phyloP scores from a whole-genome alignment of 1,284 basidiomycete genomes.

The Kwoniella shivajii region DNA sequence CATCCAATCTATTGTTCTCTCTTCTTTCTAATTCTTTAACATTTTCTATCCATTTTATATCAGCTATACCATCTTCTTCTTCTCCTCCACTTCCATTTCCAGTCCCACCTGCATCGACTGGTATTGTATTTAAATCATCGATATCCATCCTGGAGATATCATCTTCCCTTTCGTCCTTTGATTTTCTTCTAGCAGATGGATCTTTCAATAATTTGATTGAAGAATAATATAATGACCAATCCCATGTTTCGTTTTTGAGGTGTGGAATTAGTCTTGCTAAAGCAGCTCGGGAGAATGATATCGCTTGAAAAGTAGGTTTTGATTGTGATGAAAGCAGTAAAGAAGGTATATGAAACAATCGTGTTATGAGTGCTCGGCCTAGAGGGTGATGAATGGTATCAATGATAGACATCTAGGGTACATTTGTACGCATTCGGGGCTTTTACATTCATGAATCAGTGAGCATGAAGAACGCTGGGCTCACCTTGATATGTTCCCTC shows the following conservation, averaged over 20 bases:
- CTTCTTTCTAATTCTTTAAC: slow-evolving; percentile 27
- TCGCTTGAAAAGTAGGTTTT: slow-evolving; percentile 14
- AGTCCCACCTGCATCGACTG: not conserved
- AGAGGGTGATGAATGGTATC: not conserved
- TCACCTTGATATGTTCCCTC: slow-evolving; percentile 43
- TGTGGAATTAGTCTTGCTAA: slow-evolving; percentile 33
- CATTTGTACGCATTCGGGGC: too few relatives aligned
- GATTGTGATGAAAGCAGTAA: slow-evolving; percentile 18
- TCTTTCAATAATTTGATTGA: slow-evolving; percentile 13
- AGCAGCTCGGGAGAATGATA: slow-evolving; percentile 32
- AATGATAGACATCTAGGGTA: too few relatives aligned
- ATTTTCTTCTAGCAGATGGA: slow-evolving; percentile 6
- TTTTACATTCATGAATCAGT: too few relatives aligned
- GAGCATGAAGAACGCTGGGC: not conserved
- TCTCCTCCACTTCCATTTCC: slow-evolving; percentile 4
- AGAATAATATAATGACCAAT: slow-evolving; percentile 24
- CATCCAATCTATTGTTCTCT: slow-evolving; percentile 35
- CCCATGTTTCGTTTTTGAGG: slow-evolving; percentile 35
- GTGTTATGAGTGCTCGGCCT: slow-evolving; percentile 49
- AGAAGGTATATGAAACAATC: slow-evolving; percentile 32
- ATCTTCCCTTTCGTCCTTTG: not conserved
- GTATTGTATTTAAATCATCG: not conserved
- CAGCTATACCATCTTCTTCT: slow-evolving; percentile 28
- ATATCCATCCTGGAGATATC: not conserved
- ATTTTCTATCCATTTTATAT: slow-evolving; percentile 39